phyloP scores from a whole-genome alignment of 768 basidiomycete genomes.

The Termitomyces sp. region DNA sequence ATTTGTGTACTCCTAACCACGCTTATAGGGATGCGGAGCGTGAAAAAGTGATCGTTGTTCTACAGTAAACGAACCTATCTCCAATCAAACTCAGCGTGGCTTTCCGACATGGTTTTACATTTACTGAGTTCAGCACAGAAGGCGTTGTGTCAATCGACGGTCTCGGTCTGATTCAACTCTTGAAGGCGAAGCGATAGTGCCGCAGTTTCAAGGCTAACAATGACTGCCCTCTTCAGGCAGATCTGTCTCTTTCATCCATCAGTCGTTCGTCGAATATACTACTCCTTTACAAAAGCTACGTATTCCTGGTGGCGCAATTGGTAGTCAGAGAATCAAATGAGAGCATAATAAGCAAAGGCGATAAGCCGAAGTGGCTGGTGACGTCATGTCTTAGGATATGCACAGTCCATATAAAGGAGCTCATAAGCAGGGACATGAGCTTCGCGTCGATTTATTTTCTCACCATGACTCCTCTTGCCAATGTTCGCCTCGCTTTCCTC shows the following conservation, averaged over 20 bases:
- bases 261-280: not conserved
- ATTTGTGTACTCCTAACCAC: not conserved
- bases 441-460: not conserved
- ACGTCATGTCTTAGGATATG: conserved; percentile 16
- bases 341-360: not conserved
- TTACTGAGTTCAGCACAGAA: not conserved
- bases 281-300: not conserved
- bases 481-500: conserved; percentile 2
- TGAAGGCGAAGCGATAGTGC: not conserved
- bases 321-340: not conserved
- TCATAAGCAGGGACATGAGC: not conserved
- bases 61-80: no score
- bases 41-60: no score
- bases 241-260: not conserved
- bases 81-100: not conserved
- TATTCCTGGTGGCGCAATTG: not conserved
- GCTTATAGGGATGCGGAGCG: not conserved
- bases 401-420: conserved; percentile 7
- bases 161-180: not conserved
- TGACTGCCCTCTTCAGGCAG: not conserved
- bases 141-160: not conserved
- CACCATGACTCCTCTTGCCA: conserved; percentile 11
- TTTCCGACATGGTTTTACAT: not conserved
- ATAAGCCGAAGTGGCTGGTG: not conserved
- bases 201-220: not conserved